Evolutionary conservation across 1,284 basidiomycete genomes (phyloP).

Genomic region (Cryptococcus sp.): DNA sequence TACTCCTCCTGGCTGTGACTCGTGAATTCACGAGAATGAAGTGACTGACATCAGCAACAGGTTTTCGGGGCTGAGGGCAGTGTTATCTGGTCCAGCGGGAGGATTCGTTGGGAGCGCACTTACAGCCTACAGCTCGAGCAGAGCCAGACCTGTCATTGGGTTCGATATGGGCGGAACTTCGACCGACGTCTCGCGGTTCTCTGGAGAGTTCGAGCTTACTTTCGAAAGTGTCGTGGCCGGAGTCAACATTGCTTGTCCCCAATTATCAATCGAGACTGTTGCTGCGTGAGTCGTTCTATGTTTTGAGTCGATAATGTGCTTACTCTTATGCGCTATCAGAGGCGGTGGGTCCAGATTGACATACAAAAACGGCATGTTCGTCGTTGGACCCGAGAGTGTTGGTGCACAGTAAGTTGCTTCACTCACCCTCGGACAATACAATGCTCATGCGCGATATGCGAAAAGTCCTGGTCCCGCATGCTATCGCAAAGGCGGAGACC

Average conservation of each 20-base stretch:
- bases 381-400: slow-evolving; percentile 73
- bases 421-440: not conserved
- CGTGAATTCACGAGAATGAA: too few species aligned
- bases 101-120: slow-evolving; percentile 56
- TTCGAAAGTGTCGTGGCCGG: slow-evolving; percentile 90
- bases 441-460: not conserved
- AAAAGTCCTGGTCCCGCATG: slow-evolving; percentile 40
- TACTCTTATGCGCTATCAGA: not conserved
- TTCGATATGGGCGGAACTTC: slow-evolving; percentile 59
- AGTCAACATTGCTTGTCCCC: slow-evolving; percentile 84
- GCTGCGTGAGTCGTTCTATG: slow-evolving; percentile 53
- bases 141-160: slow-evolving; percentile 19
- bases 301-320: not conserved
- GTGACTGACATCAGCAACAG: slow-evolving; percentile 1
- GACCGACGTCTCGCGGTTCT: slow-evolving; percentile 85
- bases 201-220: slow-evolving; percentile 80
- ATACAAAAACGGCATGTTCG: slow-evolving; percentile 77
- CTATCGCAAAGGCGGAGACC: slow-evolving; percentile 51
- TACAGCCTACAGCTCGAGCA: slow-evolving; percentile 32
- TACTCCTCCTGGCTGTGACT: slow-evolving; percentile 46
- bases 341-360: slow-evolving; percentile 80
- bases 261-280: slow-evolving; percentile 79
- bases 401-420: slow-evolving; percentile 58
- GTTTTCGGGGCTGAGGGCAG: slow-evolving; percentile 32
- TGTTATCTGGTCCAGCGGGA: slow-evolving; percentile 54